These are phyloP conservation scores for Haplographium delicatum DNA, from an alignment of 495 filamentous ascomycete species.

Conservation along the genomic window DNA sequence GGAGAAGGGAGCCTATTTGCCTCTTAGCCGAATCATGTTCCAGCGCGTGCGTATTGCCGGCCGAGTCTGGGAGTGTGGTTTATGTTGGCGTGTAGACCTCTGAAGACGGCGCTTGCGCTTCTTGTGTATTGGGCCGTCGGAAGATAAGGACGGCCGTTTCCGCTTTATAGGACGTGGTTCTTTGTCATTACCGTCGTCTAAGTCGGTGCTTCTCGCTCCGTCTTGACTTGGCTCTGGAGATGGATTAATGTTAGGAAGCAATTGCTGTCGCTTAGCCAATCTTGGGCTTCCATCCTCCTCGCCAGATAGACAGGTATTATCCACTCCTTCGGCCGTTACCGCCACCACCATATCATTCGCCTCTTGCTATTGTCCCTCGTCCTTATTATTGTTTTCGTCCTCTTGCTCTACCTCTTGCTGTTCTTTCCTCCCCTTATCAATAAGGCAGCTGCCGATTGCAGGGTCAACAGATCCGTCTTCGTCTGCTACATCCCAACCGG, in stretches of 20 bases:
- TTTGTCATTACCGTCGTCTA: constrained; percentile 10
- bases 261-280: constrained; percentile 14
- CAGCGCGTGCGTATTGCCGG: too few relatives aligned
- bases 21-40: too few relatives aligned
- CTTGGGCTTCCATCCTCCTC: constrained; percentile 16
- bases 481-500: constrained; percentile 7
- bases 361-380: constrained; percentile 8
- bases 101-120: constrained; percentile 17
- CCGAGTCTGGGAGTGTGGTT: neutral
- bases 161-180: constrained; percentile 17
- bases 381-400: constrained; percentile 2
- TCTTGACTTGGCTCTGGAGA: constrained; percentile 15
- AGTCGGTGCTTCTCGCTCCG: constrained; percentile 4
- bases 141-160: constrained; percentile 15
- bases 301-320: constrained; percentile 13
- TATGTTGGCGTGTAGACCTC: constrained; percentile 16
- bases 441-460: constrained; percentile 1
- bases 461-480: constrained; percentile 3
- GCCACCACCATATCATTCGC: constrained; percentile 1
- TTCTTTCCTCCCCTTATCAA: constrained; percentile 6
- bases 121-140: constrained; percentile 13
- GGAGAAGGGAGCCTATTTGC: too few relatives aligned
- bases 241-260: too few relatives aligned
- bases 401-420: constrained; percentile 6
- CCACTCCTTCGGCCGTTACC: constrained; percentile 3